A percentile compares a stretch with the other conserved stretches of the same genome.
Evolutionary conservation across 139 green algal species (phyloP).

Genomic region (Microglena sp.): DNA sequence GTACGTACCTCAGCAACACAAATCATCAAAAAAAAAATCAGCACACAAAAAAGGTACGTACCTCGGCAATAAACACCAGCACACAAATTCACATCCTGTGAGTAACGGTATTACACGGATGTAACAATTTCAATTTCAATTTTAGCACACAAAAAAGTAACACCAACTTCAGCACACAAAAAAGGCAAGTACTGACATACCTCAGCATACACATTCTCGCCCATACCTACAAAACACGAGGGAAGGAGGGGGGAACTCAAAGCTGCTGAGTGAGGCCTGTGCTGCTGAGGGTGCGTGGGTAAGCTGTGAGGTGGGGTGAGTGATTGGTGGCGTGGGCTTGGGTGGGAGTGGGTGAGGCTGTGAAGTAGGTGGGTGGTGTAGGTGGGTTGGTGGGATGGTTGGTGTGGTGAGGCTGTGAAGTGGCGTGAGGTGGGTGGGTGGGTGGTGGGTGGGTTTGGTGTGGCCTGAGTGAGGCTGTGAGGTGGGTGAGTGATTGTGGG

Average conservation of each 20-base stretch:
- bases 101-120: not conserved
- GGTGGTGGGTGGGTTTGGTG: no score
- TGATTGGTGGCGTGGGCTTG: not conserved
- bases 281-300: slow-evolving; percentile 1
- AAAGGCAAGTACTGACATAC: slow-evolving; percentile 10
- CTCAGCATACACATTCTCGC: slow-evolving; percentile 57
- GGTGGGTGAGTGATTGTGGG: not conserved
- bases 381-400: slow-evolving; percentile 30
- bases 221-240: no score
- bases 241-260: no score
- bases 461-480: no score
- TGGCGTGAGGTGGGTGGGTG: no score
- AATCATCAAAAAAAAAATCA: slow-evolving; percentile 2
- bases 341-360: not conserved
- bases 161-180: not conserved
- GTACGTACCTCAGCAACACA: no score
- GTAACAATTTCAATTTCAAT: not conserved
- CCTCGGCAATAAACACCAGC: not conserved
- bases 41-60: not conserved
- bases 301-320: not conserved
- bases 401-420: slow-evolving; percentile 86
- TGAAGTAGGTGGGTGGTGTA: not conserved
- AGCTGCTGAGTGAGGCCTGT: slow-evolving; percentile 2
- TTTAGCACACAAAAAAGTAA: not conserved
- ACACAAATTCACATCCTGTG: slow-evolving; percentile 1